phyloP scores from a whole-genome alignment of 495 filamentous ascomycete species.

The Penicillium salamii region DNA sequence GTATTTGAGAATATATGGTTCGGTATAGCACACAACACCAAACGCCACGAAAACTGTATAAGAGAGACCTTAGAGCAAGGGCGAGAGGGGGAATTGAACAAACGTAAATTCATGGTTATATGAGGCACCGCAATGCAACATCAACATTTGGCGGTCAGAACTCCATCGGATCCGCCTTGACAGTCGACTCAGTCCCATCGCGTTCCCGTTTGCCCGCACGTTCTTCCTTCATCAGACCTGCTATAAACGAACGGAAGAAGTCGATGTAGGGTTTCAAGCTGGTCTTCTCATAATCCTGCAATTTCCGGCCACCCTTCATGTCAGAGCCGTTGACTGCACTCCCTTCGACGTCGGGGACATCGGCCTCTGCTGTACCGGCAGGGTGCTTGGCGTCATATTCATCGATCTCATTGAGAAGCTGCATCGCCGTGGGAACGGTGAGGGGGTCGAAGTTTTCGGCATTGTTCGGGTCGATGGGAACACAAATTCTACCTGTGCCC shows the following conservation, averaged over 20 bases:
- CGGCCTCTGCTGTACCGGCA: constrained; percentile 23
- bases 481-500: constrained; percentile 88
- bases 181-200: constrained; percentile 46
- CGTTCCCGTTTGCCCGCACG: constrained; percentile 69
- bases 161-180: constrained; percentile 53
- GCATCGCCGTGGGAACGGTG: constrained; percentile 79
- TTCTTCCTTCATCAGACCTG: constrained; percentile 77
- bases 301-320: constrained; percentile 39
- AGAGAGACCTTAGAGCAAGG: background rate
- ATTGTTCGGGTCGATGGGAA: constrained; percentile 75
- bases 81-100: background rate
- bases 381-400: constrained; percentile 56
- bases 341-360: constrained; percentile 38
- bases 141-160: constrained; percentile 29
- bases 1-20: background rate
- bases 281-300: constrained; percentile 95
- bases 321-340: constrained; percentile 36
- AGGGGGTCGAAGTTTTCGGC: constrained; percentile 83
- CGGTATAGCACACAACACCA: background rate
- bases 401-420: constrained; percentile 78
- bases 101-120: constrained; percentile 17
- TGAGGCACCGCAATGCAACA: background rate
- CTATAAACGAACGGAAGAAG: constrained; percentile 79
- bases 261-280: constrained; percentile 91
- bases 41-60: background rate